Evolutionary conservation across 73 alveolate genomes (phyloP), one percentile per base, ranked within the genome.

Genomic region (Urostyla sp.): DNA sequence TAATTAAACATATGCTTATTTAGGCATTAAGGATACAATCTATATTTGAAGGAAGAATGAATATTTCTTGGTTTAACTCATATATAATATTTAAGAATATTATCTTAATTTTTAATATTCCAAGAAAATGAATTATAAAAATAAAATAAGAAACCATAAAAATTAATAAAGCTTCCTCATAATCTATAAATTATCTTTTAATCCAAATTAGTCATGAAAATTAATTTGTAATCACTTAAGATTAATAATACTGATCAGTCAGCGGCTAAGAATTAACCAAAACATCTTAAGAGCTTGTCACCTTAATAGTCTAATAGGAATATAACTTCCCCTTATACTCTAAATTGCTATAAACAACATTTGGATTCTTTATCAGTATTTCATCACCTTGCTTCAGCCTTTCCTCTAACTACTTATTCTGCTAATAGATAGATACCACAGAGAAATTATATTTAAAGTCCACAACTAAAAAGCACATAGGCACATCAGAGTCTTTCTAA

Each of bases 281-380:
- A 27, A 77, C 30, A 20, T 45, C 43, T 16, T 60, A 27, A 28
- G 76, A 50, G 54, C 76, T 77, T 0, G 85, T 59, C 20, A 85
- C 93, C 57, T 78, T 85, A 0, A 85, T 34, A 32, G 81, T 59
- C 21, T 84, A 72, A 34, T 75, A 85, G 30, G 85, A 38, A 32
- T 59, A 43, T 32, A 75, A 74, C 48, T 61, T 37, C 23, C 75
- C 76, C 56, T 60, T 78, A 57, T 35, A 45, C 54, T 76, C 89
- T 8, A 75, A 37, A 23, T 72, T 57, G 24, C 50, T 85, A 35
- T 74, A 72, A 35, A 69, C 40, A 3, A 85, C 44, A 15, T 57
- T 26, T 6, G 93, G 93, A 36, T 85, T 78, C 72, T 67, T 85
- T 56, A 85, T 34, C n/a, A 85, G 50, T 0, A 85, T 54, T 10